Percentiles rank a stretch among this genome's conserved stretches.
Evolutionary conservation across 768 basidiomycete species (phyloP).

Genomic region (Naganishia vaughanmartiniae): DNA sequence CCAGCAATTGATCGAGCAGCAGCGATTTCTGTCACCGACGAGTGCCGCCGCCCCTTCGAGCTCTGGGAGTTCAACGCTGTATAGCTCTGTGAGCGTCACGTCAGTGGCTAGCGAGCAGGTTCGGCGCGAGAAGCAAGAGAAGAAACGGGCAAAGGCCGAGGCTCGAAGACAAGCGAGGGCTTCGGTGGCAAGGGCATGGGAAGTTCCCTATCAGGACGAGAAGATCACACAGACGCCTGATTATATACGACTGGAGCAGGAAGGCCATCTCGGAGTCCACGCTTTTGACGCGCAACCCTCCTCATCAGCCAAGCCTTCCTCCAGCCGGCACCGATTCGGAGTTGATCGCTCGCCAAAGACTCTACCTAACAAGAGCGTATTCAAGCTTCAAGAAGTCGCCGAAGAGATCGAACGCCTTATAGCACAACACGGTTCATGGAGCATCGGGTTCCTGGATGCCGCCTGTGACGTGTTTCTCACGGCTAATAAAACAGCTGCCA

Average conservation of each 20-base stretch:
- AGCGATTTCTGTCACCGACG: too few species aligned
- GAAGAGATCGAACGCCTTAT: neutral
- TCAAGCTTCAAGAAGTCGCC: neutral
- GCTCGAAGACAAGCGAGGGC: neutral
- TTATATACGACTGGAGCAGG: neutral
- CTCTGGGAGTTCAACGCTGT: too few species aligned
- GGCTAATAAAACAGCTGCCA: neutral
- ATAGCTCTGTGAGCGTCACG: neutral
- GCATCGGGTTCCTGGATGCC: neutral
- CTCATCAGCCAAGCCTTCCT: neutral
- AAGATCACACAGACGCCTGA: neutral
- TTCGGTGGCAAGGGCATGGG: neutral
- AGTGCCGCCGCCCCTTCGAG: too few species aligned
- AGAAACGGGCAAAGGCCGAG: neutral
- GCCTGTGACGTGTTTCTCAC: neutral
- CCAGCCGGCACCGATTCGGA: neutral
- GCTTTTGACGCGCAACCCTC: neutral
- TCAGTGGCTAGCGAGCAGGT: neutral
- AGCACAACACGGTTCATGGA: neutral
- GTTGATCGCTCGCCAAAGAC: neutral
- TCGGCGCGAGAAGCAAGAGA: neutral
- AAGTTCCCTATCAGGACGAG: neutral
- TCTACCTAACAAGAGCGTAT: neutral
- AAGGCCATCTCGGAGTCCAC: neutral
- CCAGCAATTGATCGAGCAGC: too few species aligned